These are phyloP conservation scores for Apiospora saccharicola DNA, from an alignment of 2,329 filamentous ascomycete species.

Conservation along the genomic window DNA sequence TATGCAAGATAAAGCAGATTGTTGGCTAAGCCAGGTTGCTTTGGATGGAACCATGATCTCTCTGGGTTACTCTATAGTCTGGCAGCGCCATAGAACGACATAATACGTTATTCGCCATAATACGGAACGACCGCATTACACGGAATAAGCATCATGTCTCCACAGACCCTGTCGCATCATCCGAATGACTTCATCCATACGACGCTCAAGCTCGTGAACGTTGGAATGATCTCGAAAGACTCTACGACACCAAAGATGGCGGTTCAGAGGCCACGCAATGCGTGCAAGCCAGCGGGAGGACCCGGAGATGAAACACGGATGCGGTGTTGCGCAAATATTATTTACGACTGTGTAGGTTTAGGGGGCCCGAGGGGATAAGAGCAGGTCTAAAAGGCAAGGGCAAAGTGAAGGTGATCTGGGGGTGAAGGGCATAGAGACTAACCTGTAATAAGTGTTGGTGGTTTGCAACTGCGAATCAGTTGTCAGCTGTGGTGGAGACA, in stretches of 20 bases:
- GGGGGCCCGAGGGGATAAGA: background rate
- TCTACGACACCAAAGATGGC: conserved; percentile 17
- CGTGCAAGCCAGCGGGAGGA: background rate
- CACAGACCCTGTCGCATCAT: conserved; percentile 5
- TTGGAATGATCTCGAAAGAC: conserved; percentile 21
- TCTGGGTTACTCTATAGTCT: conserved; percentile 23
- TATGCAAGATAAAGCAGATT: conserved; percentile 12
- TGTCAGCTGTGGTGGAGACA: conserved; percentile 11
- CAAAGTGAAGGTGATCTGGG: background rate
- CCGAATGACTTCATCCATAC: conserved; percentile 6
- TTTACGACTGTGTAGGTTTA: conserved; percentile 17
- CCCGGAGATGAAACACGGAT: conserved; percentile 10
- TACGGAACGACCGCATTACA: background rate
- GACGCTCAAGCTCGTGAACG: conserved; percentile 11
- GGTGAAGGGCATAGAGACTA: conserved; percentile 10
- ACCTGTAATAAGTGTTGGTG: conserved; percentile 20
- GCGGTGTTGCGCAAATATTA: conserved; percentile 11
- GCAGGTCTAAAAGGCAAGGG: background rate
- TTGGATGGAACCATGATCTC: conserved; percentile 13
- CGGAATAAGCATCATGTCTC: conserved; percentile 9
- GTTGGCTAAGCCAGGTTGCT: conserved; percentile 8
- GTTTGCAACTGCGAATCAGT: conserved; percentile 20
- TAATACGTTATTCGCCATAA: background rate
- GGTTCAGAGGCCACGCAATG: conserved; percentile 15
- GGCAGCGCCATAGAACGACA: conserved; percentile 16